A percentile compares a stretch with the other conserved stretches of the same genome.
These are phyloP conservation scores for Lactuca sativa DNA, from an alignment of 129 eudicot genomes.

Conservation along the genomic window DNA sequence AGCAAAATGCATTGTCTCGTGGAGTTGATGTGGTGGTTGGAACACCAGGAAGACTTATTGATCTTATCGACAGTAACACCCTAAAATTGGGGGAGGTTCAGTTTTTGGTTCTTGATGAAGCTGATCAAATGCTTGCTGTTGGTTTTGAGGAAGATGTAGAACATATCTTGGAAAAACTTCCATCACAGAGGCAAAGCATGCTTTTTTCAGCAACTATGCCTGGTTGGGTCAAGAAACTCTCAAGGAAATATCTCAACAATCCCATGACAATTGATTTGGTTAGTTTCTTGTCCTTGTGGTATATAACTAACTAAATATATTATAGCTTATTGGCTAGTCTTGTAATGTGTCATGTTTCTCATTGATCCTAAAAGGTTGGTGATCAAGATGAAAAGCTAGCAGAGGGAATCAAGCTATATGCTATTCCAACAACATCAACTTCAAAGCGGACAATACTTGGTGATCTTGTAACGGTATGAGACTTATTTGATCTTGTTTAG, in stretches of 20 bases:
- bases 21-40: constrained; percentile 99
- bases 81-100: constrained; percentile 80
- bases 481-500: not conserved
- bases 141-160: constrained; percentile 99
- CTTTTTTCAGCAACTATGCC: constrained; percentile 99
- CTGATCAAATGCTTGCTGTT: constrained; percentile 99
- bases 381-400: constrained; percentile 95
- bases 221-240: constrained; percentile 86
- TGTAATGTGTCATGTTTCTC: not conserved
- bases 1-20: constrained; percentile 79
- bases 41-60: constrained; percentile 97
- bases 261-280: constrained; percentile 97
- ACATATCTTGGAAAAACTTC: constrained; percentile 66
- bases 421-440: constrained; percentile 68
- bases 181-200: constrained; percentile 87
- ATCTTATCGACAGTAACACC: constrained; percentile 73
- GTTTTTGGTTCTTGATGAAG: constrained; percentile 96
- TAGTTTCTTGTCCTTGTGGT: constrained; percentile 18
- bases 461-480: constrained; percentile 82
- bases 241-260: constrained; percentile 73
- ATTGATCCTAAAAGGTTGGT: constrained; percentile 68
- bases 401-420: constrained; percentile 89
- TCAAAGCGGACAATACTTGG: constrained; percentile 78
- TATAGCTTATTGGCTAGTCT: not conserved
- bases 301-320: not conserved